These are phyloP conservation scores for Hypomontagnella submonticulosa DNA, from an alignment of 495 filamentous ascomycete species.

Conservation along the genomic window DNA sequence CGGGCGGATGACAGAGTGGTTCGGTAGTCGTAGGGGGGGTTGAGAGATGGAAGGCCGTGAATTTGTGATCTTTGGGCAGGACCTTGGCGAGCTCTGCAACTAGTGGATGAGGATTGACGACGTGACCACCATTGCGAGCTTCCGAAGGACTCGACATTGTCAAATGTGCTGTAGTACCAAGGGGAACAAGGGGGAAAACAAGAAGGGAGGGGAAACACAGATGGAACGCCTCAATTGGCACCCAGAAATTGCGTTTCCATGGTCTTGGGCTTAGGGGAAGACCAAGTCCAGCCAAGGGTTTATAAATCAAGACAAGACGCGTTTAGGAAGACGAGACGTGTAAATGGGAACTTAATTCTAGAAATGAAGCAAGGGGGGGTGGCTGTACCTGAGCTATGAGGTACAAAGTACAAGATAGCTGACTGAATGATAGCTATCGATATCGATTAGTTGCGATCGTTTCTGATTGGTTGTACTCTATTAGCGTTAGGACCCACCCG, in stretches of 20 bases:
- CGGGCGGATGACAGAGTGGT: slow-evolving; percentile 82
- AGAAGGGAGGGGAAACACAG: neutral
- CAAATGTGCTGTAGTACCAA: neutral
- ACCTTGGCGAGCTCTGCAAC: slow-evolving; percentile 68
- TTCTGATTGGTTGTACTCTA: slow-evolving; percentile 28
- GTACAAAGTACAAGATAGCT: neutral
- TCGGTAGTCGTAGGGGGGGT: slow-evolving; percentile 78
- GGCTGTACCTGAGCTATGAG: neutral
- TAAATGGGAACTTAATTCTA: neutral
- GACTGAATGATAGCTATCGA: neutral
- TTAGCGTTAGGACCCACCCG: slow-evolving; percentile 21
- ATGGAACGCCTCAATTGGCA: slow-evolving; percentile 18
- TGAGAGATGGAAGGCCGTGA: slow-evolving; percentile 87
- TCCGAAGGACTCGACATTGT: slow-evolving; percentile 42
- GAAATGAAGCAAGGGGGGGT: neutral
- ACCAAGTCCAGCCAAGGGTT: no score
- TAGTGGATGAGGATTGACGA: slow-evolving; percentile 47
- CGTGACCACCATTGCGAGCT: slow-evolving; percentile 41
- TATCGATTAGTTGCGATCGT: neutral
- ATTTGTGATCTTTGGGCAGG: slow-evolving; percentile 74
- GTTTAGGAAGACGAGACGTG: slow-evolving; percentile 8
- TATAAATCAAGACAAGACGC: slow-evolving; percentile 13
- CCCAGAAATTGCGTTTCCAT: slow-evolving; percentile 7
- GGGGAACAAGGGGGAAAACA: neutral
- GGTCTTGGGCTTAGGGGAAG: neutral